Base-by-base conservation (phyloP, 345 rosid genomes). In the Sonneratia caseolaris region DNA sequence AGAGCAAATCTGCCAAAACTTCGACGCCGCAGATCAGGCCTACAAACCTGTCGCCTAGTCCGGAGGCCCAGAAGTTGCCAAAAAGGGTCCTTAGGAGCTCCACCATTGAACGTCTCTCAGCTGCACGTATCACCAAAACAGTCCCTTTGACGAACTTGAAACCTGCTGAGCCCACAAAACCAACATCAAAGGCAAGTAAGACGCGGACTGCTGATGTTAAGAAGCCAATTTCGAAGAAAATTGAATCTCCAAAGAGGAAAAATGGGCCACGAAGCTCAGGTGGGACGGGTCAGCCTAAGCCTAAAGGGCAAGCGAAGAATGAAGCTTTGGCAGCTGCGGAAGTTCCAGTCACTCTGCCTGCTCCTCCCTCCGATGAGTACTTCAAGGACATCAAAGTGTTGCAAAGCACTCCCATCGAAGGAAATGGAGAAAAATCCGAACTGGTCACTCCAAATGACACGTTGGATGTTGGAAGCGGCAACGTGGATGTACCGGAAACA, bases 21-120 rank as follows among this genome's bases (percentile, higher is more conserved):
- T 74, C 77, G 4, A 37, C 32, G 16, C 84, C 81, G 76, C 83
- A 77, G 27, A 87, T 72, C 64, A 85, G 81, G 81, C 68, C 78
- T 21, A 80, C 69, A 71, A 56, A 19, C 48, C 84, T 74, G 22
- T 70, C 90, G 57, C 80, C 76, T 67, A 43, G 76, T 48, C 76
- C 73, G 71, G 89, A 81, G 75, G 75, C 79, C 13, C 89, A 79
- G 71, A 84, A 81, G 71, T n/a, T 16, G 5, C 70, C 73, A 4
- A 89, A 84, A 75, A 82, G 91, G 0, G 87, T 87, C 43, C 82
- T 88, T 55, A 88, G 96, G 75, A 89, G 85, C 68, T 87, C 97
- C 66, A 95, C 97, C 68, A 85, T 95, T 18, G 97, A 95, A 71
- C 97, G 96, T 45, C 97, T 95, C 56, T 91, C 99, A 48, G 72